Base-by-base conservation (phyloP, 225 moss, liverwort and hornwort species). In the Ulota crispa region DNA sequence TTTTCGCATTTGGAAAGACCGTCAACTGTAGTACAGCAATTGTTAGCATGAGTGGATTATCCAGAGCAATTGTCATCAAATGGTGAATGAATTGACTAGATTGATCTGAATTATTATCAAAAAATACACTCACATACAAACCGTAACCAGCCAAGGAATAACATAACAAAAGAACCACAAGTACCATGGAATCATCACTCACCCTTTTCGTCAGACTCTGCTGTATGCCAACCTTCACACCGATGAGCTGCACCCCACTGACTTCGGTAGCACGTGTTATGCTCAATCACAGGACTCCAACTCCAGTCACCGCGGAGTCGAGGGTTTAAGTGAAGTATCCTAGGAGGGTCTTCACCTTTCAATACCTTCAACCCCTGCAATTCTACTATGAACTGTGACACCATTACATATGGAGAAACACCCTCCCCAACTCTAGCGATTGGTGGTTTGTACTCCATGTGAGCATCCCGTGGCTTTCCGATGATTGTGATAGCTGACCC, bases 201-300 rank as follows among this genome's bases (percentile, higher is more conserved):
- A 92, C 89, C 89, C 64, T 77, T 84, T 80, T 89, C 91, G 31
- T 84, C 89, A 50, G 82, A 28, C 9, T 89, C 86, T 39, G 84
- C 79, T 61, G 82, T 70, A 56, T 77, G 77, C 86, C 89, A 89
- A 53, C 89, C 91, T 75, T 92, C 91, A 88, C 91, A 92, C 13
- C 89, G 89, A 81, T 92, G 91, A 66, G 81, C 87, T 66, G 84
- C 75, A 78, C 89, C 89, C 87, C 91, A 92, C 70, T 92, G 91
- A 71, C 80, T 89, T 69, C 89, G 79, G 47, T 91, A 91, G 82
- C 89, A 91, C 31, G 91, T 89, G 37, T 91, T 91, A 57, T 89
- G 91, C 86, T 92, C 89, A 77, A 92, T 92, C n/a, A 92, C 87
- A 65, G 91, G 91, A 78, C 89, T 89, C 89, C 89, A 89, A 74